phyloP scores from a whole-genome alignment of 2,329 filamentous ascomycete genomes.

The Talaromyces sp. region DNA sequence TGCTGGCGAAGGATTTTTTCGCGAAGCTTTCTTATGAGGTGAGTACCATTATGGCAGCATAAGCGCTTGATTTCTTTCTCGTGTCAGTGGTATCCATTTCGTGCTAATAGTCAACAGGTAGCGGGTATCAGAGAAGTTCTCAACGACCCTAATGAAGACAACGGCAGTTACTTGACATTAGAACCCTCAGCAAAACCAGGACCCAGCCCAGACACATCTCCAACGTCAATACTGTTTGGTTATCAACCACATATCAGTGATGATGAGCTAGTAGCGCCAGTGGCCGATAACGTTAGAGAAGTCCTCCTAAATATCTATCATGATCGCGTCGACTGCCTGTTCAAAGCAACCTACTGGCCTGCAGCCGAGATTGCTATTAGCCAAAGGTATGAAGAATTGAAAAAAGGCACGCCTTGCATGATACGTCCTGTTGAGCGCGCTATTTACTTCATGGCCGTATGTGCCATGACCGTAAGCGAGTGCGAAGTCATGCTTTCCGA shows the following conservation, averaged over 20 bases:
- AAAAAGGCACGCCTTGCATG: not conserved
- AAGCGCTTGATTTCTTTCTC: not conserved
- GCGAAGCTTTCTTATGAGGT: not conserved
- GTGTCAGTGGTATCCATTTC: not conserved
- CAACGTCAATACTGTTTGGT: not conserved
- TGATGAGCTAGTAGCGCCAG: not conserved
- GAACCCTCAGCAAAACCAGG: not conserved
- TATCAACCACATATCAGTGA: not conserved
- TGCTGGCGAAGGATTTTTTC: slow-evolving; percentile 4
- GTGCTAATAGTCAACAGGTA: not conserved
- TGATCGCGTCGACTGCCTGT: slow-evolving; percentile 4
- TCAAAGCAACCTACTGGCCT: slow-evolving; percentile 6
- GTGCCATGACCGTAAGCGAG: not conserved
- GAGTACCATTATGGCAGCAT: not conserved
- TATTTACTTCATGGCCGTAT: slow-evolving; percentile 7
- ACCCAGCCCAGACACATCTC: not conserved
- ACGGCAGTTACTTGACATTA: not conserved
- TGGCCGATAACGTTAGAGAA: not conserved
- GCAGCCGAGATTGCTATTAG: not conserved
- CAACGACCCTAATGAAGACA: not conserved
- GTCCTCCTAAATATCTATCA: not conserved
- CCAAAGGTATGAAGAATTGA: not conserved
- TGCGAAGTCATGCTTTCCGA: slow-evolving; percentile 4
- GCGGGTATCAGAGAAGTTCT: slow-evolving; percentile 5
- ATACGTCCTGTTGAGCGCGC: not conserved